These are phyloP conservation scores for Aspergillus saccharolyticus DNA, from an alignment of 495 filamentous ascomycete species.

Conservation along the genomic window DNA sequence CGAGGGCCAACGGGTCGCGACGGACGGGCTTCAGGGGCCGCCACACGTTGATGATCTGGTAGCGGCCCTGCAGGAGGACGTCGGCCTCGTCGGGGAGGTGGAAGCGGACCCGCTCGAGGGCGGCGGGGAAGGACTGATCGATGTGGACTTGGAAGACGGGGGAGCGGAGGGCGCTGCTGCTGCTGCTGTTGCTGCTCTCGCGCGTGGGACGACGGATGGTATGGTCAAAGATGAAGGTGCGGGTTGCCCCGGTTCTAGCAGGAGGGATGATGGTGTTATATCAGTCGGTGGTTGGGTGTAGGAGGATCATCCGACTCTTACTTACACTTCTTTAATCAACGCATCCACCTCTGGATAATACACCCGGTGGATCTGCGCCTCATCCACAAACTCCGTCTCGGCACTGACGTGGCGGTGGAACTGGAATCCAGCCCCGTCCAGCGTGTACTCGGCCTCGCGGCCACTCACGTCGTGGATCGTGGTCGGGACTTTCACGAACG, in stretches of 20 bases:
- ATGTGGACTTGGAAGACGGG: conserved; percentile 67
- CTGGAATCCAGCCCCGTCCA: conserved; percentile 49
- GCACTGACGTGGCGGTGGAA: conserved; percentile 42
- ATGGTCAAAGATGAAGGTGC: conserved; percentile 70
- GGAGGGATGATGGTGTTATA: no score
- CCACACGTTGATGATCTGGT: conserved; percentile 79
- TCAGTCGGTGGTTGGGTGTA: no score
- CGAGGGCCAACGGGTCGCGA: conserved; percentile 59
- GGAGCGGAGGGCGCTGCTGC: no score
- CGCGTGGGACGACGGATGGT: conserved; percentile 58
- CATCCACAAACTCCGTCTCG: conserved; percentile 53
- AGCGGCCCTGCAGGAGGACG: conserved; percentile 55
- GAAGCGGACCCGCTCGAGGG: conserved; percentile 50
- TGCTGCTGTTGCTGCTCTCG: no score
- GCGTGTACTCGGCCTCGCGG: conserved; percentile 43
- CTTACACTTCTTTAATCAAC: conserved; percentile 56
- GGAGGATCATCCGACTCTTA: no score
- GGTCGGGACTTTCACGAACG: conserved; percentile 24
- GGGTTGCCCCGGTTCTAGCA: conserved; percentile 47
- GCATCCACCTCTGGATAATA: conserved; percentile 67
- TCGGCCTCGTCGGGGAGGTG: conserved; percentile 61
- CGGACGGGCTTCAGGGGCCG: conserved; percentile 62
- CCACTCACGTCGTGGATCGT: conserved; percentile 46
- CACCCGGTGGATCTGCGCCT: conserved; percentile 58
- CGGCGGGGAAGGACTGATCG: conserved; percentile 62